phyloP scores from a whole-genome alignment of 1,284 basidiomycete species.

The Takashimella tepidaria region DNA sequence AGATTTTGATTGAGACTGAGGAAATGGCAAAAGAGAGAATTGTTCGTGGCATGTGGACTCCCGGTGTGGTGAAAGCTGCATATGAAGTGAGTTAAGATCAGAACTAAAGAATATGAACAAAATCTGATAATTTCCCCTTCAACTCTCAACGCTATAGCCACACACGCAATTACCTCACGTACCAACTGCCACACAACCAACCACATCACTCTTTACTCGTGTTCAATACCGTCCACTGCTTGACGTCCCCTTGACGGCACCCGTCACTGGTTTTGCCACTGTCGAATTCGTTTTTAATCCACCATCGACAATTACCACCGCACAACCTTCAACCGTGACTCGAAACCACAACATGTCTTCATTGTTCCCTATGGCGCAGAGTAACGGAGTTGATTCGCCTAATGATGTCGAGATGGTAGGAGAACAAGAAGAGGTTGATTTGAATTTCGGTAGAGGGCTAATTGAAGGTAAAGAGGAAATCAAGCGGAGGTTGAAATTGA shows the following conservation, averaged over 20 bases:
- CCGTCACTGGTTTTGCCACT: constrained; percentile 29
- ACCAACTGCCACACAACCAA: constrained; percentile 41
- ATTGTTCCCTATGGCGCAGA: too few relatives aligned
- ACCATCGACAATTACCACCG: too few relatives aligned
- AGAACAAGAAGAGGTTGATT: neutral
- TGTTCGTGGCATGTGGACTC: constrained; percentile 24
- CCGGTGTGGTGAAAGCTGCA: constrained; percentile 29
- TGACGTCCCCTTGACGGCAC: constrained; percentile 10
- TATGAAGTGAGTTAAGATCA: constrained; percentile 36
- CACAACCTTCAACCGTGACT: neutral
- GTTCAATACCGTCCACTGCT: constrained; percentile 33
- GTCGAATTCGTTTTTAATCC: constrained; percentile 42
- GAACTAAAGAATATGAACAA: neutral
- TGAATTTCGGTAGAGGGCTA: constrained; percentile 12
- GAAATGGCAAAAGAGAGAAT: constrained; percentile 13
- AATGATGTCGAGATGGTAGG: neutral
- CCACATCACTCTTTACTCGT: constrained; percentile 15
- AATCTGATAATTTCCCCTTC: neutral
- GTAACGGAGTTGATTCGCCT: too few relatives aligned
- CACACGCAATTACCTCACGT: constrained; percentile 46
- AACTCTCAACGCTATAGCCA: constrained; percentile 20
- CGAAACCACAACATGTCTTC: constrained; percentile 3
- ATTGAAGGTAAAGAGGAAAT: constrained; percentile 13
- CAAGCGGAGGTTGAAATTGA: constrained; percentile 12
- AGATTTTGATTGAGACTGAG: constrained; percentile 24